Evolutionary conservation across 768 basidiomycete genomes (phyloP), one percentile per base, ranked within the genome.

Genomic region (Serendipita sp.): DNA sequence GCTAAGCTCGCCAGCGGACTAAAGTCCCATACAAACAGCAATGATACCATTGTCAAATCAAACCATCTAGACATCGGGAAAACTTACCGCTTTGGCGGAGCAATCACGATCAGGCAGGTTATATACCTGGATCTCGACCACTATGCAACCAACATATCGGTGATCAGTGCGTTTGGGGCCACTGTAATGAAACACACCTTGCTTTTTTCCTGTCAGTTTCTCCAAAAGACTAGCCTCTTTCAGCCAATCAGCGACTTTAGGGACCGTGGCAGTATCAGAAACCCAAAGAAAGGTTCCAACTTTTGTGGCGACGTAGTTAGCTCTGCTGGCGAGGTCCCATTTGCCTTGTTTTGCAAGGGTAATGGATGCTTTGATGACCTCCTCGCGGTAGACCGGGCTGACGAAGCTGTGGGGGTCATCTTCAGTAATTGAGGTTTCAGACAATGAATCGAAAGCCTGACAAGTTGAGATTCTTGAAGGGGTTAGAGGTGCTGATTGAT

Each of bases 81-180:
- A 37, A 60, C 56, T n/a, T 32, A 60, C 56, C 1, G 74, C 72
- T 45, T 72, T 72, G 11, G 75, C 74, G 60, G 70, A 69, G 63
- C 75, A 75, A 63, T 75, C 75, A 63, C 74, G 71, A 45, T 75
- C 71, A n/a, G 75, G 75, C 16, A 76, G 68, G 56, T 74, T 72
- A 70, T 82, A 81, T 38, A 82, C 79, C 56, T 80, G 78, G 54
- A 81, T 80, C 68, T 80, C 78, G 18, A 82, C 77, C 28, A 54
- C 66, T 53, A 47, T 24, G 63, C 13, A 32, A 10, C 38, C 38
- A 24, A 24, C 24, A 24, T 24, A 24, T 24, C 24, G 38, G 64
- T 13, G 18, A 18, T 35, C 35, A 65, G 7, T 16, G 45, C 8
- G 16, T 32, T 65, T 48, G 45, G 3, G 32, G 32, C 11, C 15